Conservation (phyloP, 108 stramenopile species). For the Skeletonema menzelii region DNA sequence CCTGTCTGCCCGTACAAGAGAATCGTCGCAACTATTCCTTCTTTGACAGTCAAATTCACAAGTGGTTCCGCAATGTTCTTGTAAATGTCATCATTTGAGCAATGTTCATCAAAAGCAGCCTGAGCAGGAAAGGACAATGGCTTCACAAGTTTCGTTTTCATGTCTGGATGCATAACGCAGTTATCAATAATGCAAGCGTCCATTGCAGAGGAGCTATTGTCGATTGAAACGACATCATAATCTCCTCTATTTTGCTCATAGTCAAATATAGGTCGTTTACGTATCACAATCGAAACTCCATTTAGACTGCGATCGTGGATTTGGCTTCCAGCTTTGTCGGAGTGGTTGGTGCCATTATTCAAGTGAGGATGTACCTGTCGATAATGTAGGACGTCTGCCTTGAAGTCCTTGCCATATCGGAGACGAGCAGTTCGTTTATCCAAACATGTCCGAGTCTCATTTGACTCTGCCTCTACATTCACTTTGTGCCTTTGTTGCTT, state of each 20-base stretch:
- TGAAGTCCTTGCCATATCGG: slow-evolving; percentile 42
- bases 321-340: slow-evolving; percentile 31
- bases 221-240: slow-evolving; percentile 55
- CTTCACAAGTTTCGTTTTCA: slow-evolving; percentile 59
- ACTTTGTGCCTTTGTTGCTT: slow-evolving; percentile 5
- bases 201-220: slow-evolving; percentile 19
- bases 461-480: slow-evolving; percentile 15
- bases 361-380: slow-evolving; percentile 18
- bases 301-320: slow-evolving; percentile 42
- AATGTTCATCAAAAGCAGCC: slow-evolving; percentile 57
- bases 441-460: slow-evolving; percentile 9
- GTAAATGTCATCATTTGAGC: slow-evolving; percentile 59
- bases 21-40: slow-evolving; percentile 43
- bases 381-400: slow-evolving; percentile 31
- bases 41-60: slow-evolving; percentile 43
- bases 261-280: slow-evolving; percentile 68
- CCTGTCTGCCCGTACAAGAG: slow-evolving; percentile 76
- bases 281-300: slow-evolving; percentile 53
- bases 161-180: slow-evolving; percentile 64
- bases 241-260: slow-evolving; percentile 55
- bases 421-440: slow-evolving; percentile 60
- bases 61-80: slow-evolving; percentile 44
- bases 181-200: slow-evolving; percentile 52
- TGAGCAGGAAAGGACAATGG: slow-evolving; percentile 38
- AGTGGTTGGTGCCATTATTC: slow-evolving; percentile 38